Base-by-base conservation (phyloP, 768 basidiomycete genomes). In the Hericium alpestre region DNA sequence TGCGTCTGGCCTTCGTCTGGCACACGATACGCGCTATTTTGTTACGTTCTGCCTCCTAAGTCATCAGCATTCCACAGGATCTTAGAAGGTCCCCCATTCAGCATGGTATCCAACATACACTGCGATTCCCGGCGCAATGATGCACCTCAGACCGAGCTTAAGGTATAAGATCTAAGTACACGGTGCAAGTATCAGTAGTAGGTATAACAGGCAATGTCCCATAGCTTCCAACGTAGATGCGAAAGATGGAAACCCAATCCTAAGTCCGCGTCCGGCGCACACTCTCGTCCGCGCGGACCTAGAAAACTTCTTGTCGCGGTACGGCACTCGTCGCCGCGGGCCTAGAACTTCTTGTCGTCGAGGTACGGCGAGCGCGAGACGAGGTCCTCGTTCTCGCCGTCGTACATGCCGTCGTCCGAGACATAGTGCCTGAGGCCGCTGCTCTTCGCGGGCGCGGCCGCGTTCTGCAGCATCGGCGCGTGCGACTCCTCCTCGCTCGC, bases 401-500 rank as follows among this genome's bases (percentile, higher is more conserved):
- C 76, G 60, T 63, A 62, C 15, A 56, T 59, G 20, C 59, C 58
- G 20, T 74, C 74, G 59, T 81, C 69, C 58, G 81, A 77, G 37
- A 68, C 55, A 58, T 77, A 75, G 63, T 86, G 69, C 11, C 83
- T 80, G 16, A 82, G 79, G 5, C 76, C 73, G 66, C 82, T 84
- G 7, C 75, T 72, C 60, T 66, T 69, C 59, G 58, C 52, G 38
- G 37, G 25, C 38, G 52, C 38, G 38, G 32, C 16, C 25, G 25
- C 25, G 25, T 27, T 27, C 27, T 20, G 76, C 27, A 83, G 64
- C 61, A 85, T 81, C 8, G 80, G 80, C 38, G 73, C 69, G 18
- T 76, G 73, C 27, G 76, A 74, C 47, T 86, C 86, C 58, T 84
- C 84, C 58, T 84, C 84, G 23, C 78, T 75, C 54, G 65, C 58